A percentile compares a stretch with the other conserved stretches of the same genome.
phyloP scores from a whole-genome alignment of 805 yeast species.

The Candida patagonica region DNA sequence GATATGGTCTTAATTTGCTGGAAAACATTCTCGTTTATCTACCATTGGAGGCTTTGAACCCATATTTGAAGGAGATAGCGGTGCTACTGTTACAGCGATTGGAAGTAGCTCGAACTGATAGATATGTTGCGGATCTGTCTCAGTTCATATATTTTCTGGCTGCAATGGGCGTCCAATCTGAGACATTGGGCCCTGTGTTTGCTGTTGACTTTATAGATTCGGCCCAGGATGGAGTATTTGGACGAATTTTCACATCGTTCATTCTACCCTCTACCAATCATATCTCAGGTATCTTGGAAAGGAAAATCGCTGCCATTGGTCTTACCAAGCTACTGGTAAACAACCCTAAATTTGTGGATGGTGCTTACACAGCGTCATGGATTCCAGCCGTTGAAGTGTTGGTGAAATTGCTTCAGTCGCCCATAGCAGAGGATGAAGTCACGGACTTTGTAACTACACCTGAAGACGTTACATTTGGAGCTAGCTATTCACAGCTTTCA shows the following conservation, averaged over 20 bases:
- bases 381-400: constrained; percentile 37
- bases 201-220: constrained; percentile 38
- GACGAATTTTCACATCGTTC: constrained; percentile 24
- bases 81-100: constrained; percentile 69
- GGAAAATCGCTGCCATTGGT: constrained; percentile 42
- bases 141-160: constrained; percentile 51
- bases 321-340: constrained; percentile 37
- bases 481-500: constrained; percentile 66
- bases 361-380: constrained; percentile 35
- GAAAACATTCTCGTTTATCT: constrained; percentile 56
- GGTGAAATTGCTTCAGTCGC: constrained; percentile 35
- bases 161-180: no score
- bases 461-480: constrained; percentile 80
- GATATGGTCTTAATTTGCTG: constrained; percentile 74
- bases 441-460: constrained; percentile 35
- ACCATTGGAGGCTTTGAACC: constrained; percentile 40
- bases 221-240: constrained; percentile 29
- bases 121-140: constrained; percentile 62
- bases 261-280: constrained; percentile 28
- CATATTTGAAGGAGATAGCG: constrained; percentile 62
- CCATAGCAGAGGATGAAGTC: constrained; percentile 28
- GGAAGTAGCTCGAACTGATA: constrained; percentile 73
- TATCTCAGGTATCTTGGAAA: constrained; percentile 33
- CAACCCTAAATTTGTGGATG: constrained; percentile 29
- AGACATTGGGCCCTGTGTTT: constrained; percentile 42